These are phyloP conservation scores for Coprinopsis sp. DNA, from an alignment of 768 basidiomycete species.

Conservation along the genomic window DNA sequence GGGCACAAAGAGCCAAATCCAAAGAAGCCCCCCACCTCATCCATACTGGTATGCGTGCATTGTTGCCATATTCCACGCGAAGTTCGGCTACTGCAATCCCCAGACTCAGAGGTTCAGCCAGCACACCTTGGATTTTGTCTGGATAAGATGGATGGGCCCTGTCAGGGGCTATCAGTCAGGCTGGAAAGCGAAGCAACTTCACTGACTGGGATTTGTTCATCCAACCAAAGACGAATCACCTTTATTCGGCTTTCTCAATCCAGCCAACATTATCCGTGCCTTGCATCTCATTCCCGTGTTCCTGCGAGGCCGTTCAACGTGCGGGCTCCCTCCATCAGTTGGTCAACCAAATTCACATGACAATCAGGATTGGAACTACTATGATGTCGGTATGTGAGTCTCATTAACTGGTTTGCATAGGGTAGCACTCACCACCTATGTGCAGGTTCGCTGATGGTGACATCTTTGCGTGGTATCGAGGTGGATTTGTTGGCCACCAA, in stretches of 20 bases:
- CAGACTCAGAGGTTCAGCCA: background rate
- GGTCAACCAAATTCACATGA: conserved; percentile 9
- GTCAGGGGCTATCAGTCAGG: conserved; percentile 9
- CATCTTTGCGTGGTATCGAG: no score
- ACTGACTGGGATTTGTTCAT: conserved; percentile 27
- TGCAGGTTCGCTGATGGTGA: no score
- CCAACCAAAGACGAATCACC: conserved; percentile 14
- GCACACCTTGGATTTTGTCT: conserved; percentile 16
- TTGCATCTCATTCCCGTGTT: conserved; percentile 40
- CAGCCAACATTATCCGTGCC: conserved; percentile 29
- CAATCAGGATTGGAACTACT: conserved; percentile 28
- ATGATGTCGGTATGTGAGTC: conserved; percentile 33
- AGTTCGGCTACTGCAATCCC: background rate
- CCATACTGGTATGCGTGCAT: conserved; percentile 23
- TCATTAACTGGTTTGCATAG: no score
- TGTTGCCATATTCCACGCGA: conserved; percentile 19
- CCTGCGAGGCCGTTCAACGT: conserved; percentile 11
- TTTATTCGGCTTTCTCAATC: conserved; percentile 44
- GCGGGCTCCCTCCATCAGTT: conserved; percentile 10
- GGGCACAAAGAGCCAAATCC: conserved; percentile 19
- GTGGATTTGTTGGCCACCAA: no score
- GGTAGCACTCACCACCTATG: no score
- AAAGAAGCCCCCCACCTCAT: conserved; percentile 10
- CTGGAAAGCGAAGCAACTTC: conserved; percentile 20
- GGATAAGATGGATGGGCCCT: conserved; percentile 13